A percentile compares a stretch with the other conserved stretches of the same genome.
phyloP scores from a whole-genome alignment of 176 grass and related monocot genomes.

The Chloris gayana region DNA sequence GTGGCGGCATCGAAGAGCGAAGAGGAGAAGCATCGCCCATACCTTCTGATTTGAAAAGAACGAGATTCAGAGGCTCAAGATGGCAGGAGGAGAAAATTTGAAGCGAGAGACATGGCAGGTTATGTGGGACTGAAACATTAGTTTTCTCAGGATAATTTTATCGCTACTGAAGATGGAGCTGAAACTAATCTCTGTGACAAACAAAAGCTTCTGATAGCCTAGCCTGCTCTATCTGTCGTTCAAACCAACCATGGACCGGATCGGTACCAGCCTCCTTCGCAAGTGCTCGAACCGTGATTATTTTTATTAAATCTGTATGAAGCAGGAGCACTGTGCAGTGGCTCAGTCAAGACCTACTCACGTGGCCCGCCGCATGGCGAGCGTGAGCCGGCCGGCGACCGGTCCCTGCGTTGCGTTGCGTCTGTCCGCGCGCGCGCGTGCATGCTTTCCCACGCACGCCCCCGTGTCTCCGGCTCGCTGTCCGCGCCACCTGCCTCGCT shows the following conservation, averaged over 20 bases:
- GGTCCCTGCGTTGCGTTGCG: neutral
- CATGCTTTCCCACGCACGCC: slow-evolving; percentile 36
- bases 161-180: no score
- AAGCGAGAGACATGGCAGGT: no score
- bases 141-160: no score
- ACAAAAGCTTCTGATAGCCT: no score
- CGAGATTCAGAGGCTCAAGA: no score
- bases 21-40: neutral
- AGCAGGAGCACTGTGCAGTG: neutral
- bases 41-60: neutral
- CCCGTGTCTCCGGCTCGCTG: neutral
- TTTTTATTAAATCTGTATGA: neutral
- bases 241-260: neutral
- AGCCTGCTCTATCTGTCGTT: no score
- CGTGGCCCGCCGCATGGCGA: slow-evolving; percentile 20
- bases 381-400: neutral
- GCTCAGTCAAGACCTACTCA: neutral
- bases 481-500: neutral
- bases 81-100: no score
- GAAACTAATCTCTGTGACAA: no score
- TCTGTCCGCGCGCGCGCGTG: neutral
- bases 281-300: neutral
- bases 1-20: neutral
- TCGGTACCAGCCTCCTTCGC: neutral
- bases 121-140: no score